Conservation (phyloP, 257 asterid species). For the Coffea canephora region DNA sequence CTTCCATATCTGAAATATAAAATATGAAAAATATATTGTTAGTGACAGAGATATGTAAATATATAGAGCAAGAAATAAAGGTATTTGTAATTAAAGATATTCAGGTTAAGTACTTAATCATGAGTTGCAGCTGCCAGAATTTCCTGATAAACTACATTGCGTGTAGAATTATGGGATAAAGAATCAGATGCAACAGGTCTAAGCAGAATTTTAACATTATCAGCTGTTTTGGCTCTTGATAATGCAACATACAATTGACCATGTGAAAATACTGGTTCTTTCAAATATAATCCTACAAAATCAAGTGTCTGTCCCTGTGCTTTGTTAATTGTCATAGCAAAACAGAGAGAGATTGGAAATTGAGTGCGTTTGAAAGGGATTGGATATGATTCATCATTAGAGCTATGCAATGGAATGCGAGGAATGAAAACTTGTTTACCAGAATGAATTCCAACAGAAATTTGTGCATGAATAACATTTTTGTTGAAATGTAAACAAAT, state of each 20-base stretch:
- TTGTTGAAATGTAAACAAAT: too few species aligned
- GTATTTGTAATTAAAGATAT: too few species aligned
- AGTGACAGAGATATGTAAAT: too few species aligned
- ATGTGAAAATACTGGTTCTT: background rate
- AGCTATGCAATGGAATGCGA: background rate
- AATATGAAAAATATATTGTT: too few species aligned
- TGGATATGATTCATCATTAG: background rate
- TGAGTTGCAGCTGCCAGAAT: too few species aligned
- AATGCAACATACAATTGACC: background rate
- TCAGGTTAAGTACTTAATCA: too few species aligned
- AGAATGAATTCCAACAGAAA: background rate
- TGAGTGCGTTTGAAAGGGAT: background rate
- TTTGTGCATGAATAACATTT: background rate
- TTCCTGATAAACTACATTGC: too few species aligned
- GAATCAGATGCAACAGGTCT: too few species aligned
- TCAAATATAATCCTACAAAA: background rate
- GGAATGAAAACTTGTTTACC: background rate
- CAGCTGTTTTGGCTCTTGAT: background rate
- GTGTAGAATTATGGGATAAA: too few species aligned
- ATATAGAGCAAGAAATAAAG: too few species aligned
- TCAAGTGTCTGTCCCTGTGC: background rate
- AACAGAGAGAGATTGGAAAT: background rate
- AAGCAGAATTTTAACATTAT: background rate
- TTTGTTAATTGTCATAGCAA: background rate
- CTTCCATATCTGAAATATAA: too few species aligned